phyloP scores from a whole-genome alignment of 345 rosid genomes.

The Eucalyptus sp. region DNA sequence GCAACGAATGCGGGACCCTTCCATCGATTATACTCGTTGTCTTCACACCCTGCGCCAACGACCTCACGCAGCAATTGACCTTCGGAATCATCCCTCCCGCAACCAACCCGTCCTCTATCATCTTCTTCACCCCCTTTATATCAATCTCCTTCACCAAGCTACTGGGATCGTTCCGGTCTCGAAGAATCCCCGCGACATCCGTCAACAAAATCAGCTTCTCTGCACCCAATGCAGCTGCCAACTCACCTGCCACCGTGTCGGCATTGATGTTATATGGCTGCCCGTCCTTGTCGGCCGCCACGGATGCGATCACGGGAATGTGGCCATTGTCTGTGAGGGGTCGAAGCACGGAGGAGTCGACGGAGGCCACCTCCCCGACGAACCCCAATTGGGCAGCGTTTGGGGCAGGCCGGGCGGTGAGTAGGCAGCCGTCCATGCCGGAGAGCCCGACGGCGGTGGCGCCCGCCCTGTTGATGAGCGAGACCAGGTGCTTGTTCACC shows the following conservation, averaged over 20 bases:
- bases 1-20: conserved; percentile 66
- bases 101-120: conserved; percentile 64
- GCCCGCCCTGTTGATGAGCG: conserved; percentile 69
- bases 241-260: conserved; percentile 87
- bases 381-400: conserved; percentile 64
- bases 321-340: conserved; percentile 45
- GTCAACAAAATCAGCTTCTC: conserved; percentile 85
- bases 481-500: conserved; percentile 76
- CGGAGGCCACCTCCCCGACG: conserved; percentile 77
- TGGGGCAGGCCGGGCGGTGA: conserved; percentile 64
- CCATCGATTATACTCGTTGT: conserved; percentile 95
- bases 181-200: conserved; percentile 79
- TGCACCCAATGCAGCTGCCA: conserved; percentile 89
- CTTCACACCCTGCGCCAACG: conserved; percentile 79
- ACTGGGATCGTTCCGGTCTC: conserved; percentile 37
- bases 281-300: conserved; percentile 64
- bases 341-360: conserved; percentile 48
- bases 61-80: conserved; percentile 77
- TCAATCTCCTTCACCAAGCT: conserved; percentile 84
- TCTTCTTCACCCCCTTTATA: conserved; percentile 72
- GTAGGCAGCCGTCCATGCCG: conserved; percentile 83
- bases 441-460: conserved; percentile 85
- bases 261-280: conserved; percentile 91
- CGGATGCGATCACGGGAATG: conserved; percentile 89
- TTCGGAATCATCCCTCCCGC: conserved; percentile 96